Evolutionary conservation across 2,329 filamentous ascomycete genomes (phyloP).

Genomic region (Elsinoe arachidis): DNA sequence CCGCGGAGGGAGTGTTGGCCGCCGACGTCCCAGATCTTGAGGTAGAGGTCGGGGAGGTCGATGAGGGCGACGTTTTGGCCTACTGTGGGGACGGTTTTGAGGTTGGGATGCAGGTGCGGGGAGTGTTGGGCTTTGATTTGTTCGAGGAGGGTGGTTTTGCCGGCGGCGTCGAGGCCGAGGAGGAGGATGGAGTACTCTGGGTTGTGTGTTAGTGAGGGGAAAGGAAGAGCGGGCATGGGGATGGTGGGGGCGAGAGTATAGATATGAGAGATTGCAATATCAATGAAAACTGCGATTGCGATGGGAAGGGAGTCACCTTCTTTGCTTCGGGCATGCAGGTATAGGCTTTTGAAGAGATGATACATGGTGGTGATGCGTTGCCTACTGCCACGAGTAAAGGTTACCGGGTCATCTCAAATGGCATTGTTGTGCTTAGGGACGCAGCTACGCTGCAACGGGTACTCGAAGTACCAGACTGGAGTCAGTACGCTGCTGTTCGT

Average conservation of each 20-base stretch:
- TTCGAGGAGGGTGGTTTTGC: slow-evolving; percentile 95
- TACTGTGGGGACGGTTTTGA: slow-evolving; percentile 89
- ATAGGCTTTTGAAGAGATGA: slow-evolving; percentile 89
- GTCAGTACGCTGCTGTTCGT: no score
- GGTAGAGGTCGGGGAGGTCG: slow-evolving; percentile 83
- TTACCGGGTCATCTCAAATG: not conserved
- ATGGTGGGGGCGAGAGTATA: not conserved
- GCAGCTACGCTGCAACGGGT: no score
- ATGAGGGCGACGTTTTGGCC: slow-evolving; percentile 95
- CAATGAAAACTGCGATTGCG: not conserved
- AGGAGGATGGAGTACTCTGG: slow-evolving; percentile 94
- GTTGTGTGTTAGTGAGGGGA: slow-evolving; percentile 1
- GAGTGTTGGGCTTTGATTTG: slow-evolving; percentile 87
- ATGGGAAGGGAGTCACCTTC: slow-evolving; percentile 53
- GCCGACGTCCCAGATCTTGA: slow-evolving; percentile 98
- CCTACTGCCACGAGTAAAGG: not conserved
- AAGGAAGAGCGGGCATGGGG: not conserved
- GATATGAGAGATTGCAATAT: slow-evolving; percentile 1
- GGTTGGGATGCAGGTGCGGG: slow-evolving; percentile 52
- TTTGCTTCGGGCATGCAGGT: slow-evolving; percentile 92
- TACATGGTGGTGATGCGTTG: slow-evolving; percentile 56
- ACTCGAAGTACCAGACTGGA: not conserved
- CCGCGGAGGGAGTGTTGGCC: slow-evolving; percentile 82
- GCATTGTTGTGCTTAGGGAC: not conserved
- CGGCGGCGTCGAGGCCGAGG: slow-evolving; percentile 89